Percentiles rank a stretch among this genome's conserved stretches.
phyloP scores from a whole-genome alignment of 495 filamentous ascomycete species.

The Chaetomidium leptoderma region DNA sequence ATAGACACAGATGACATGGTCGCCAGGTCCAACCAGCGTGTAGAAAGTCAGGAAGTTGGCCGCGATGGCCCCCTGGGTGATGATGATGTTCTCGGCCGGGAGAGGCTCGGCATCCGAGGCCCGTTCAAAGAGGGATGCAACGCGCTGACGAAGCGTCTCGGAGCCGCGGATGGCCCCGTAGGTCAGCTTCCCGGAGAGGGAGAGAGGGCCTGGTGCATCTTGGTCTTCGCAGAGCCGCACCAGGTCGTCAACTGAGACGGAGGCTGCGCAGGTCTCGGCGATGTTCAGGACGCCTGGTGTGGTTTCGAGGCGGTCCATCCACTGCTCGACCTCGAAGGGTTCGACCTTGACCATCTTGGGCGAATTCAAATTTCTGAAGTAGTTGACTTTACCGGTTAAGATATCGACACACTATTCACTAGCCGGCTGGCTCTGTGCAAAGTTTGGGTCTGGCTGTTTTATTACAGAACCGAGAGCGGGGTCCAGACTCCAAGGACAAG shows the following conservation, averaged over 20 bases:
- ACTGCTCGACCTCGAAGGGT: conserved; percentile 80
- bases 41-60: conserved; percentile 80
- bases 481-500: too few species aligned
- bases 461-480: too few species aligned
- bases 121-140: conserved; percentile 27
- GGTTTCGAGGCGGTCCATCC: conserved; percentile 83
- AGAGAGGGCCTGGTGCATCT: conserved; percentile 45
- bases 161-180: conserved; percentile 37
- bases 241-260: conserved; percentile 72
- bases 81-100: conserved; percentile 59
- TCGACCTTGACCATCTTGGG: conserved; percentile 62
- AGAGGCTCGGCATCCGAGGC: conserved; percentile 15
- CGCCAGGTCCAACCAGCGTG: conserved; percentile 67
- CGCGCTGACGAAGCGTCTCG: conserved; percentile 22
- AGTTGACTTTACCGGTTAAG: too few species aligned
- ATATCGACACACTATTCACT: too few species aligned
- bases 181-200: conserved; percentile 43
- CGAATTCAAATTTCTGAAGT: too few species aligned
- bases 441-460: too few species aligned
- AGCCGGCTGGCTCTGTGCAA: too few species aligned
- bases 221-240: conserved; percentile 54
- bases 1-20: conserved; percentile 86
- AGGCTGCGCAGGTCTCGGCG: conserved; percentile 81
- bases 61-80: conserved; percentile 76
- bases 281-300: conserved; percentile 71